Evolutionary conservation across 2,329 filamentous ascomycete species (phyloP), one percentile per base, ranked within the genome.

Genomic region (Fusarium annulatum): DNA sequence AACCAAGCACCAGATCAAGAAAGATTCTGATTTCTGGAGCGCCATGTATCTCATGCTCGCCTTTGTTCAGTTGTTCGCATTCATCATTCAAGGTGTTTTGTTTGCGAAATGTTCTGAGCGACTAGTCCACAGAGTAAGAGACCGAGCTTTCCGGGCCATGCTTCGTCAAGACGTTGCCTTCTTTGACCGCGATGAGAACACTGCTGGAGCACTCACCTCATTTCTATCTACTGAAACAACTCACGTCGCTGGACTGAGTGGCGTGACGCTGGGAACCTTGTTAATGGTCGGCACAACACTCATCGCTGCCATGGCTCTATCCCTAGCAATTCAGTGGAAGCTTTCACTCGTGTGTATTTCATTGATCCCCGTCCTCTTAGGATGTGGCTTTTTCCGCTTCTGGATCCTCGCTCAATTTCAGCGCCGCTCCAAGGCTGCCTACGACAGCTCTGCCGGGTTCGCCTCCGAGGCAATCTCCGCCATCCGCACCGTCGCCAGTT

Each of bases 381-480:
- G 85, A 9, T 96, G 93, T 79, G 93, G 95, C n/a, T 96, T 95
- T 85, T 91, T 95, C 82, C 91, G 95, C 7, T 97, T 98, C 84
- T 95, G 90, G 83, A 91, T 96, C 83, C 88, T 97, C 28, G 91
- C 94, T 4, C 88, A 90, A 73, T 97, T 94, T 85, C 93, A 94
- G 83, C 88, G 87, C 42, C 92, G 93, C 30, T 92, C 94, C 3
- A 97, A 96, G 85, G 86, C 87, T 73, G 92, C 94, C 8, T 95
- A 98, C 80, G 88, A 94, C 79, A 85, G 88, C 64, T 96, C 94
- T 66, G 96, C 96, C 12, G 92, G 92, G 63, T 97, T 93, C 79
- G 96, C 96, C 16, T 96, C 95, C 52, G 96, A 99, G 82, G 95
- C 95, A 48, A 97, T 97, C 38, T 95, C 94, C 5, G 93, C 95